phyloP scores from a whole-genome alignment of 768 basidiomycete genomes.

The Boletus subcaerulescens region DNA sequence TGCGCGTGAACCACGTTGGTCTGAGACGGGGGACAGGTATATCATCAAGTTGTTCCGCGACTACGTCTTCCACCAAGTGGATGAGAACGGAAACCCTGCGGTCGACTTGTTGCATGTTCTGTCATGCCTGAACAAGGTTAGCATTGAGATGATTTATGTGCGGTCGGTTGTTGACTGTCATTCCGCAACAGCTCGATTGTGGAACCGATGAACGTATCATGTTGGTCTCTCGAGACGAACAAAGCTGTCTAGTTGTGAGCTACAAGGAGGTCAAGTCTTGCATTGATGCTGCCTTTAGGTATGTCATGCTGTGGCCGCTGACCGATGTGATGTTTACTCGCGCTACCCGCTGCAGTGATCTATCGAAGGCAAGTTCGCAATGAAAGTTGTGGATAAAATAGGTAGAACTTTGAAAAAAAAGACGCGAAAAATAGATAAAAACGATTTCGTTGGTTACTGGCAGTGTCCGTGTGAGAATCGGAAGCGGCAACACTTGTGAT shows the following conservation, averaged over 20 bases:
- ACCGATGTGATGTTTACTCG: background rate
- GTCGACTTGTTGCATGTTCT: conserved; percentile 90
- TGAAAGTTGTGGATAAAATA: conserved; percentile 44
- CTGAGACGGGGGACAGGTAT: conserved; percentile 97
- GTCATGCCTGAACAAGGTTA: conserved; percentile 88
- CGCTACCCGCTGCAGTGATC: conserved; percentile 39
- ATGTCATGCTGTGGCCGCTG: conserved; percentile 19
- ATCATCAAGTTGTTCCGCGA: conserved; percentile 98
- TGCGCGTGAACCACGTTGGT: conserved; percentile 94
- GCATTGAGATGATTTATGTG: conserved; percentile 14
- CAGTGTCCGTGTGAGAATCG: conserved; percentile 6
- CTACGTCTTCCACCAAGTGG: conserved; percentile 97
- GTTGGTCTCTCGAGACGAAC: conserved; percentile 93
- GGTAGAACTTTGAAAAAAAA: conserved; percentile 72
- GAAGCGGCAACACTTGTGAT: background rate
- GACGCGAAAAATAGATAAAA: conserved; percentile 50
- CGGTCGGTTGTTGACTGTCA: background rate
- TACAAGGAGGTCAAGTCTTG: conserved; percentile 90
- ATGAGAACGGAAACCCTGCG: conserved; percentile 84
- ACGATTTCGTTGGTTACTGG: background rate
- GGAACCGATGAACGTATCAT: conserved; percentile 93
- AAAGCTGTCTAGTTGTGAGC: conserved; percentile 90
- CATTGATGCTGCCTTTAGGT: conserved; percentile 83
- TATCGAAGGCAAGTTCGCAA: conserved; percentile 30
- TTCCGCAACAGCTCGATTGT: conserved; percentile 68